Base-by-base conservation (phyloP, 768 basidiomycete species). In the Russula lepida region DNA sequence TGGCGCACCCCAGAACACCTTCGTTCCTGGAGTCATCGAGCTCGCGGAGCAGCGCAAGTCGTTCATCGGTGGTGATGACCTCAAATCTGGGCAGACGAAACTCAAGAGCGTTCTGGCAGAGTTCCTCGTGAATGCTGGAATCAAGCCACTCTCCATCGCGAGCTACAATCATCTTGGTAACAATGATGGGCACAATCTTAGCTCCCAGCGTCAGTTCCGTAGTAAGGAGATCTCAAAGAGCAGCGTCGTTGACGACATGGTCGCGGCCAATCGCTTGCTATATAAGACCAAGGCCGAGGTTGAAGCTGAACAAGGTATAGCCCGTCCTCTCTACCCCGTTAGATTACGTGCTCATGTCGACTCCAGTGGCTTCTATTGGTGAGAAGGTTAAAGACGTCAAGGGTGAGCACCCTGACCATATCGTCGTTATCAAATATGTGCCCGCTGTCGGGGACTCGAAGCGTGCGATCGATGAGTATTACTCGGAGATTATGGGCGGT, bases 91-190 rank as follows among this genome's bases (percentile, higher is more conserved):
- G 8, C 95, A 98, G 80, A 95, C 95, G 51, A 93, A 94, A 76
- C 86, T 98, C 76, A 98, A 99, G 81, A 89, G 86, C 30, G 95
- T 98, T 57, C 80, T 98, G 56, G 94, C 94, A 56, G 95, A 99
- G 79, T 98, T 97, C 84, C 84, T 98, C 67, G 95, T 98, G 72
- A 97, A 97, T 72, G 94, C 95, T 2, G 95, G 95, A 62, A 98
- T 98, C 81, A 97, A 97, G 78, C 95, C 95, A 28, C 84, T 95
- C 71, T 91, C 90, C 62, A 98, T 99, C 70, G 90, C 95, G 11
- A 93, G 90, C 13, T 98, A 99, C 81, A 98, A 98, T 81, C 95
- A 98, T 73, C 85, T 99, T 58, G 95, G 95, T 17, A 98, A 98
- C 81, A 98, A 99, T 73, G 95, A 98, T 69, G 95, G 95, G 11